Percentiles rank a stretch among this genome's conserved stretches.
Evolutionary conservation across 768 basidiomycete species (phyloP).

Genomic region (Kondoa malvinella): DNA sequence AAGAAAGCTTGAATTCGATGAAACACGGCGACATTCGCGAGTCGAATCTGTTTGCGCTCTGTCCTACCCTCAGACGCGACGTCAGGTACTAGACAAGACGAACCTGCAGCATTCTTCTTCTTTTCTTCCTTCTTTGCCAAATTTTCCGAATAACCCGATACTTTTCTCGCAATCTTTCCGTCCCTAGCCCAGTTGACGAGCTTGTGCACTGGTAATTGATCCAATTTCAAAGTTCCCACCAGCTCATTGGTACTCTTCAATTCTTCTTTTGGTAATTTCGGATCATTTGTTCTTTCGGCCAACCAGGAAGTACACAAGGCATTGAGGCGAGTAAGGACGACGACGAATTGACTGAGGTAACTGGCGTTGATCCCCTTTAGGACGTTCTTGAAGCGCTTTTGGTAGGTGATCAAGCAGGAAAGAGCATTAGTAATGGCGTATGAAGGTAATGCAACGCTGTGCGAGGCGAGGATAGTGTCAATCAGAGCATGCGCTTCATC

Average conservation of each 20-base stretch:
- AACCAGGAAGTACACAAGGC: constrained; percentile 37
- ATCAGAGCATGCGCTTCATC: constrained; percentile 73
- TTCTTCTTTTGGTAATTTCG: not conserved
- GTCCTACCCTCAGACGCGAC: not conserved
- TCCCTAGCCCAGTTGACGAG: constrained; percentile 40
- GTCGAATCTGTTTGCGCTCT: constrained; percentile 12
- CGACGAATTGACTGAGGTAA: constrained; percentile 60
- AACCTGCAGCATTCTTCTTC: constrained; percentile 1
- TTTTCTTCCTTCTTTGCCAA: constrained; percentile 12
- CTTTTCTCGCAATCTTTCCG: constrained; percentile 54
- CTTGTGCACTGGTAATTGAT: constrained; percentile 34
- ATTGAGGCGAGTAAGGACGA: constrained; percentile 53
- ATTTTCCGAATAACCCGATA: constrained; percentile 10
- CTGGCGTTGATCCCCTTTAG: constrained; percentile 55
- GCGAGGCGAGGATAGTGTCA: constrained; percentile 61
- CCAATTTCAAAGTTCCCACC: constrained; percentile 53
- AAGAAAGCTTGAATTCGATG: constrained; percentile 64
- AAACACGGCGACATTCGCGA: constrained; percentile 49
- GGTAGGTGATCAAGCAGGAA: constrained; percentile 58
- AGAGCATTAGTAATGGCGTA: constrained; percentile 46
- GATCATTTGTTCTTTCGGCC: constrained; percentile 4
- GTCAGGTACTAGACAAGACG: not conserved
- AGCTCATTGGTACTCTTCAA: constrained; percentile 40
- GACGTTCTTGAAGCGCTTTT: constrained; percentile 57
- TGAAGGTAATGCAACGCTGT: constrained; percentile 50